These are phyloP conservation scores for Trichosporon ovoides DNA, from an alignment of 1,284 basidiomycete genomes.

Conservation along the genomic window DNA sequence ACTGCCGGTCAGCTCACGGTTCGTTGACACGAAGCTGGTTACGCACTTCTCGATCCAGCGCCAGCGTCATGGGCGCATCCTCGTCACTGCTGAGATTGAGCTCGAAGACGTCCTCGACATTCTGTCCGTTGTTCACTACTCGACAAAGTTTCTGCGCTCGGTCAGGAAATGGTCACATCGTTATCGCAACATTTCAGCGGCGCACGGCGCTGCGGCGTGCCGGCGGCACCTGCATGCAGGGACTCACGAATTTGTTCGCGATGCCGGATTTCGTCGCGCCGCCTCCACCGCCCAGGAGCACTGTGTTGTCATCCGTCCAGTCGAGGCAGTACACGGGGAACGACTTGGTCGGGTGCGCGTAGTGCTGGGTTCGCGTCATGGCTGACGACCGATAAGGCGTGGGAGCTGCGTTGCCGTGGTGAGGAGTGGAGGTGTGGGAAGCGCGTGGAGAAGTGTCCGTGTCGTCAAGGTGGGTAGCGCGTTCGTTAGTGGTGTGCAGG, in stretches of 20 bases:
- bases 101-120: conserved; percentile 61
- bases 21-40: background rate
- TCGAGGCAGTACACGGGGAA: conserved; percentile 84
- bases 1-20: conserved; percentile 36
- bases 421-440: background rate
- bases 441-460: background rate
- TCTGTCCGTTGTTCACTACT: conserved; percentile 56
- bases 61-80: conserved; percentile 91
- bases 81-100: conserved; percentile 70
- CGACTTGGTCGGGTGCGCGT: conserved; percentile 63
- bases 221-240: background rate
- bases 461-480: too few species aligned
- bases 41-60: conserved; percentile 60
- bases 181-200: too few species aligned
- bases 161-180: too few species aligned
- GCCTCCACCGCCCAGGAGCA: conserved; percentile 86
- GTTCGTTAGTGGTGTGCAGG: too few species aligned
- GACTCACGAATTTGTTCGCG: conserved; percentile 78
- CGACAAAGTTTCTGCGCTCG: conserved; percentile 54
- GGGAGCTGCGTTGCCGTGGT: background rate
- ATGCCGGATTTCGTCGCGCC: conserved; percentile 75
- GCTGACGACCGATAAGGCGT: background rate
- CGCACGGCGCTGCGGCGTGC: too few species aligned
- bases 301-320: conserved; percentile 65
- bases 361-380: conserved; percentile 72